Base-by-base conservation (phyloP, 352 stramenopile species). In the Phytopythium mirpurense region DNA sequence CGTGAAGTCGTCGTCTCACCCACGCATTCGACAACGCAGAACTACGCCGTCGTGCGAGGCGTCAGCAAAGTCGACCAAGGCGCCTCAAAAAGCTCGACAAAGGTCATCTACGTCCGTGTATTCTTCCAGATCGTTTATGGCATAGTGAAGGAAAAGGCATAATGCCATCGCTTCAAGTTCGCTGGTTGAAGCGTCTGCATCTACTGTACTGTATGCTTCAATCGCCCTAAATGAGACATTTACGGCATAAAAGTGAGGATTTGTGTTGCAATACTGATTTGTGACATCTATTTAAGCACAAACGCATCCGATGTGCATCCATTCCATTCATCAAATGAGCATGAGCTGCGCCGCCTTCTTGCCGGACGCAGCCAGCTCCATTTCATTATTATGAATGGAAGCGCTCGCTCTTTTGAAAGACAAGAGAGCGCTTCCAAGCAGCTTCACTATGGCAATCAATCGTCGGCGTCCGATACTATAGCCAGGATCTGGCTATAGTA, bases 221-320 rank as follows among this genome's bases (percentile, higher is more conserved):
- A n/a, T n/a, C n/a, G n/a, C n/a, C n/a, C n/a, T n/a, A n/a, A n/a
- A n/a, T n/a, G n/a, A n/a, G n/a, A n/a, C n/a, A n/a, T 32, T 35
- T 35, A 29, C 24, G 42, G 42, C 27, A 50, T 50, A 55, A 43
- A 50, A 60, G 31, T 29, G 46, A 38, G 29, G n/a, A 24, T 31
- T 24, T 45, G 29, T 3, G n/a, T 12, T n/a, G 21, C 36, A 15
- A 44, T 44, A 4, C 40, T 45, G 40, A 45, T 45, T 45, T 45
- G 40, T 45, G 40, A 45, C 40, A 45, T 3, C 14, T 26, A n/a
- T n/a, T n/a, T n/a, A n/a, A n/a, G n/a, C 29, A 32, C 9, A 32
- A 32, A 32, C 9, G 5, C 29, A 9, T 32, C 29, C 29, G 9
- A 10, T 9, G n/a, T n/a, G n/a, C n/a, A 12, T 36, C 31, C 34